Evolutionary conservation across 352 stramenopile genomes (phyloP).

Genomic region (Pythium periplocum): DNA sequence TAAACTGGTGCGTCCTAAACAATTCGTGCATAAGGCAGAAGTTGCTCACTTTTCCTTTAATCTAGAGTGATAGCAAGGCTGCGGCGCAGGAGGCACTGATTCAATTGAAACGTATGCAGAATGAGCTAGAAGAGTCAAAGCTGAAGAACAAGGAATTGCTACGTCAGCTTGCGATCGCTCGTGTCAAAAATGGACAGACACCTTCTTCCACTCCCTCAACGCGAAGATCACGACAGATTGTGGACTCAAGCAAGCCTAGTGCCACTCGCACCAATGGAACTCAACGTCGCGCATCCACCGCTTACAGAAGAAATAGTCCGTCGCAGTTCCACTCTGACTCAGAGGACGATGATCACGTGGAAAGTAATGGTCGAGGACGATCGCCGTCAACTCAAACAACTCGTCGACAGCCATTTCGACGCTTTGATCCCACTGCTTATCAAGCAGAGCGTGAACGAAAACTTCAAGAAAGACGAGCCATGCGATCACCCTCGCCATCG

Average conservation of each 20-base stretch:
- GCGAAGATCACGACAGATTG: too few relatives aligned
- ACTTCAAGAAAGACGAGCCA: slow-evolving; percentile 11
- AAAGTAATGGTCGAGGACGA: slow-evolving; percentile 4
- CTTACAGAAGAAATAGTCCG: too few relatives aligned
- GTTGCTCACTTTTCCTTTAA: slow-evolving; percentile 1
- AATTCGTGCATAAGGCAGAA: not conserved
- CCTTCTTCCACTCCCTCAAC: too few relatives aligned
- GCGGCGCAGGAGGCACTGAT: slow-evolving; percentile 47
- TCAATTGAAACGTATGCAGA: slow-evolving; percentile 56
- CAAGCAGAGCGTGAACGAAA: slow-evolving; percentile 36
- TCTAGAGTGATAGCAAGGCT: slow-evolving; percentile 45
- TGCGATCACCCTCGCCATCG: slow-evolving; percentile 30
- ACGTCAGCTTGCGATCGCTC: slow-evolving; percentile 60
- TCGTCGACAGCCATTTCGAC: slow-evolving; percentile 33
- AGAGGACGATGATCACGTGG: slow-evolving; percentile 8
- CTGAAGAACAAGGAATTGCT: slow-evolving; percentile 75
- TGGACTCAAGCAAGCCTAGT: too few relatives aligned
- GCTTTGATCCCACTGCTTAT: slow-evolving; percentile 82
- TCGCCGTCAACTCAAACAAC: slow-evolving; percentile 1
- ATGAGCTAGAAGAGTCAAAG: slow-evolving; percentile 53
- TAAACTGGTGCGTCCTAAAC: slow-evolving; percentile 10
- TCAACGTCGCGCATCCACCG: too few relatives aligned
- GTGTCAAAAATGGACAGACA: slow-evolving; percentile 25
- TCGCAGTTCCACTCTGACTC: slow-evolving; percentile 3
- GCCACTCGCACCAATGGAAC: too few relatives aligned